Conservation (phyloP, 441 rosid genomes). For the Jatropha podagrica region DNA sequence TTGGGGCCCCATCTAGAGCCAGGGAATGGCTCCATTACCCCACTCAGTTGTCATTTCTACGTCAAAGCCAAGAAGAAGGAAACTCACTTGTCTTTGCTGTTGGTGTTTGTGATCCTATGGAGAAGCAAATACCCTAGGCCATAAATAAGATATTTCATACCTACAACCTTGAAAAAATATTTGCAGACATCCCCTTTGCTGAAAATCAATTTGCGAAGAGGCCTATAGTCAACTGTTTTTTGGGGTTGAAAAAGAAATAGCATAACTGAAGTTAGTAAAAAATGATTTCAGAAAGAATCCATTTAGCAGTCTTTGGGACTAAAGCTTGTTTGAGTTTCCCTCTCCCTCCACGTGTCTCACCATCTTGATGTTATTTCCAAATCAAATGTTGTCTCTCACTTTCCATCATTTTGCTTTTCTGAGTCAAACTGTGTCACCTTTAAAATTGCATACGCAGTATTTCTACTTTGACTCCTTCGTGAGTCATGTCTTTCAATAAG, state of each 20-base stretch:
- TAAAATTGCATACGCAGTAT: neutral
- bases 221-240: neutral
- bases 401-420: neutral
- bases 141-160: neutral
- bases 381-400: neutral
- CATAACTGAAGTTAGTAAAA: neutral
- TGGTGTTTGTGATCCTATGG: neutral
- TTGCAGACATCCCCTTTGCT: neutral
- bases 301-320: neutral
- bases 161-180: neutral
- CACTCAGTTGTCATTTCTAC: neutral
- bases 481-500: neutral
- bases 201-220: neutral
- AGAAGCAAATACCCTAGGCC: neutral
- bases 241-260: neutral
- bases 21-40: no score
- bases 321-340: neutral
- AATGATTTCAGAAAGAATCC: neutral
- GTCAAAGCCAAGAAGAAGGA: constrained; percentile 3
- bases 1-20: no score
- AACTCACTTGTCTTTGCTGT: neutral
- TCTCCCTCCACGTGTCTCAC: neutral
- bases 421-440: neutral
- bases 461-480: neutral
- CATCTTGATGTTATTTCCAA: neutral